Evolutionary conservation across 2,329 filamentous ascomycete species (phyloP), one percentile per base, ranked within the genome.

Genomic region (Decorospora gaudefroyi): DNA sequence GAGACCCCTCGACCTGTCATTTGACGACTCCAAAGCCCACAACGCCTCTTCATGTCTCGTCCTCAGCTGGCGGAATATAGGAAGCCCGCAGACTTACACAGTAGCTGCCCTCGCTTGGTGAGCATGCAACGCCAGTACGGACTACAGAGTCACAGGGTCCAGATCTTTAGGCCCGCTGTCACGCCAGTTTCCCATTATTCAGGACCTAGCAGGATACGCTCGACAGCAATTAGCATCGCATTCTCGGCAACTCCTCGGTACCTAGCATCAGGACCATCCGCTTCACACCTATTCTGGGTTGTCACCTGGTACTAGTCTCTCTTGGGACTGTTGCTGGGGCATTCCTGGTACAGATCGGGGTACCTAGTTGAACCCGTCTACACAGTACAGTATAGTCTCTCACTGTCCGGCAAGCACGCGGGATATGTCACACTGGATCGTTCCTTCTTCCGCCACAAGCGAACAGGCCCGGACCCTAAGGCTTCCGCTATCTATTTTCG

Each of bases 1-100:
- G 34, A 38, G 41, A 22, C 15, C 22, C 5, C 25, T 42, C 23
- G 25, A 33, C 41, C 15, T 31, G 28, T 40, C 28, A 40, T 10
- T 30, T n/a, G 37, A 32, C 23, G 37, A 11, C 28, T 27, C 16
- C n/a, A 6, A 19, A 36, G 41, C 41, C n/a, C 33, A 43, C 25
- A 3, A 29, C 40, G 27, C 25, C 25, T 19, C 12, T 43, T 21
- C 19, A 31, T 13, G 28, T n/a, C 21, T 27, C 18, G 27, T 30
- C 21, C 34, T 44, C 27, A 40, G 28, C 37, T 40, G 27, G 26
- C 27, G 27, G 25, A 28, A 18, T n/a, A n/a, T n/a, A n/a, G n/a
- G n/a, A n/a, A n/a, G n/a, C n/a, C n/a, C n/a, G n/a, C n/a, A n/a
- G n/a, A n/a, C n/a, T n/a, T n/a, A 30, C 13, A 31, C 36, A 13